Evolutionary conservation across 1,139 yeast genomes (phyloP).

Genomic region (Scheffersomyces illinoinensis): DNA sequence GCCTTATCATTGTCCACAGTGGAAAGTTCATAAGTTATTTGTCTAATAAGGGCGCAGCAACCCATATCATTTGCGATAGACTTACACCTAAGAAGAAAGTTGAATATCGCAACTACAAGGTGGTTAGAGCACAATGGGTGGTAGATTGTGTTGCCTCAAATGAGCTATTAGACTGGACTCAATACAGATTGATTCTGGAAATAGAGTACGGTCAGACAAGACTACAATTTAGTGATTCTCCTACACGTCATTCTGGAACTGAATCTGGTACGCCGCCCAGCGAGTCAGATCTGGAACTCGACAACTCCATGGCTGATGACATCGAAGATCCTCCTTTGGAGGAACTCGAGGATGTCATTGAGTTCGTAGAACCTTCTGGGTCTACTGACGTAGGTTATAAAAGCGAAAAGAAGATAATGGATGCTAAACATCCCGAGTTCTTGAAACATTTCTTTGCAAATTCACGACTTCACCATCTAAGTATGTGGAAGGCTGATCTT

Average conservation of each 20-base stretch:
- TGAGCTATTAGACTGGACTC: conserved; percentile 63
- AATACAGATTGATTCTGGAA: conserved; percentile 56
- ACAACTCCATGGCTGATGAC: not conserved
- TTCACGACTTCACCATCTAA: conserved; percentile 84
- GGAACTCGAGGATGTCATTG: not conserved
- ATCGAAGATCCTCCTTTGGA: not conserved
- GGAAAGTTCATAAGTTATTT: conserved; percentile 74
- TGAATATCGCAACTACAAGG: conserved; percentile 67
- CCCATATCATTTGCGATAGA: conserved; percentile 81
- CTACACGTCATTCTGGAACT: not conserved
- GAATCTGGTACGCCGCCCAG: not conserved
- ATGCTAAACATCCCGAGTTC: conserved; percentile 80
- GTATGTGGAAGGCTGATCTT: conserved; percentile 82
- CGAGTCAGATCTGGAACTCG: not conserved
- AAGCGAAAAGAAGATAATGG: conserved; percentile 24
- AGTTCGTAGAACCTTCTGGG: not conserved
- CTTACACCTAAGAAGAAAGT: conserved; percentile 74
- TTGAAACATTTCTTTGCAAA: conserved; percentile 69
- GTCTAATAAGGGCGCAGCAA: conserved; percentile 68
- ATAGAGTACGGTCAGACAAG: conserved; percentile 52
- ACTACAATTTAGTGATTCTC: conserved; percentile 21
- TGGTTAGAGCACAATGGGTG: conserved; percentile 85
- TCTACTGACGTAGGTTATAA: not conserved
- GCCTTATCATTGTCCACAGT: conserved; percentile 72
- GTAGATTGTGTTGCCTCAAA: conserved; percentile 56